Evolutionary conservation across 176 grass and related monocot genomes (phyloP), one percentile per base, ranked within the genome.

Genomic region (Aegilops bicornis): DNA sequence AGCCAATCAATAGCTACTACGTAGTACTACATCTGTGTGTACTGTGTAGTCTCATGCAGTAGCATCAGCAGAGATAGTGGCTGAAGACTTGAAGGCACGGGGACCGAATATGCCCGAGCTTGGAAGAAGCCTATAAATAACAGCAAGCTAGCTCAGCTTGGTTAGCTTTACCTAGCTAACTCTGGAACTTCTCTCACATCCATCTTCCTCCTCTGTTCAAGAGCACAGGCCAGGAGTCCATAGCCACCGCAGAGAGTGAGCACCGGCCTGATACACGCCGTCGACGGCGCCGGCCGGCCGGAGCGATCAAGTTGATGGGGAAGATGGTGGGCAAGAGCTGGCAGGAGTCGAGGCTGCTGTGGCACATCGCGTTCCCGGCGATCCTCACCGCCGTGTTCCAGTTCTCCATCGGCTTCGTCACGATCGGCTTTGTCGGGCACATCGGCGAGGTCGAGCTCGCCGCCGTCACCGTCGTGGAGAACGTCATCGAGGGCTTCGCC

Each of bases 321-420:
- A 91, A 88, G 84, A n/a, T 85, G 67, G 12, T 83, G 66, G 59
- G 81, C 37, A 87, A 91, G 91, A 89, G 84, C 82, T 72, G 56
- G 89, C 48, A 89, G 69, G 94, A 95, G 82, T 95, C 91, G 66
- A 95, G 89, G 91, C 86, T 88, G 84, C 71, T 90, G 73, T 95
- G 94, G 94, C 80, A 85, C 78, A 87, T 95, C 73, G 94, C 91
- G 10, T 90, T 88, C 81, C 92, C 94, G 48, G 89, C 89, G 14
- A 92, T 97, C 79, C 92, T 97, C 5, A 97, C 92, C 0, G 89
- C 88, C 36, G 88, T 92, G 7, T 94, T 97, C 83, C 94, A 97
- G 88, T 97, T 92, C 88, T 92, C 94, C 77, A 84, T 97, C 75
- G 90, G 88, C 23, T 86, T 92, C 85, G 90, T 92, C 89, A 94